Evolutionary conservation across 225 moss, liverwort and hornwort species (phyloP), one percentile per base, ranked within the genome.

Genomic region (Ulota crispa): DNA sequence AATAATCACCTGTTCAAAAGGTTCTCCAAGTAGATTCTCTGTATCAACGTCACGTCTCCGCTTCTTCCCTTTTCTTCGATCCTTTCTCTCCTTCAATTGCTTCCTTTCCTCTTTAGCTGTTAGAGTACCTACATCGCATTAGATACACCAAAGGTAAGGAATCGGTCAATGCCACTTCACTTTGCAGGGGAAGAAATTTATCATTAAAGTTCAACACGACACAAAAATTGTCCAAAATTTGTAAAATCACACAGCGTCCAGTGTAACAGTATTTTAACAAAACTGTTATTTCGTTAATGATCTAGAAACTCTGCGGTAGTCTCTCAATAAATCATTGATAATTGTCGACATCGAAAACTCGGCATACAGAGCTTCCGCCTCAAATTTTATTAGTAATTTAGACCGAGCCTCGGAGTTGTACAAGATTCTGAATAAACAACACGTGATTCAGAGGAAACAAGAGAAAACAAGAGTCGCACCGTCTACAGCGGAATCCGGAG

Each of bases 61-160:
- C 78, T 73, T 88, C 86, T 88, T 90, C 75, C 24, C 61, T 80
- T 82, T 78, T 18, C 86, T 84, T 47, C 82, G 86, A 75, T 82
- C 84, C 68, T 78, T 74, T 31, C 56, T 86, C 80, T 62, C 82
- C 77, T 63, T 88, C 73, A 78, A 61, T 26, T 84, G 61, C 75
- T 84, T 80, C 60, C 66, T 80, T 67, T 78, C 80, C 39, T 80
- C 80, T 84, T 73, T 90, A 55, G 10, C 64, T 66, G 83, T 50
- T 15, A 63, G 54, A 77, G 63, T 36, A 72, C 84, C 80, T 83
- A 47, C 78, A 82, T 74, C 31, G 20, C 54, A 86, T 30, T 21
- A 69, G n/a, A 43, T 57, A 19, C 37, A 70, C 57, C 10, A 39
- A 26, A 74, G n/a, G 24, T 55, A 59, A 82, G 50, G 24, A 59